Conservation (phyloP, 805 yeast genomes). For the Lachancea thermotolerans region DNA sequence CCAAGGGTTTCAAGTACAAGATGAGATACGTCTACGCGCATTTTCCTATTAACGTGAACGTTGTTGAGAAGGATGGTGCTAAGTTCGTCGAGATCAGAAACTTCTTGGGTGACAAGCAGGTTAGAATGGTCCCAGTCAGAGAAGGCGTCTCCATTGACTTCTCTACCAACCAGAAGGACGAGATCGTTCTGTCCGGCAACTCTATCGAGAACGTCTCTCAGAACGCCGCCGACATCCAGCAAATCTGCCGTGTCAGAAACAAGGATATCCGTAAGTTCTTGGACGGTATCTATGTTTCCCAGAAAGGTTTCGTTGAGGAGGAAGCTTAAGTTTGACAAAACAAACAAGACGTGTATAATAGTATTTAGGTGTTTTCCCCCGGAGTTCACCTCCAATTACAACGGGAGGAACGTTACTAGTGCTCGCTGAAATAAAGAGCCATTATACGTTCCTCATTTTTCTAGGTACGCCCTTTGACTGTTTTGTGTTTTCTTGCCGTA, state of each 20-base stretch:
- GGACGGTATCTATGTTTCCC: slow-evolving; percentile 99
- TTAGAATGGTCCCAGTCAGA: slow-evolving; percentile 76
- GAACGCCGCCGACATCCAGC: slow-evolving; percentile 97
- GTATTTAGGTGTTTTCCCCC: slow-evolving; percentile 4
- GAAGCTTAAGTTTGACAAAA: neutral
- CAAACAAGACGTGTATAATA: slow-evolving; percentile 2
- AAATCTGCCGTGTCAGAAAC: slow-evolving; percentile 97
- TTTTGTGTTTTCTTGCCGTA: neutral
- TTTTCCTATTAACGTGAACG: slow-evolving; percentile 99
- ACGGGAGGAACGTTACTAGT: slow-evolving; percentile 23
- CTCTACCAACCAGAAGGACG: slow-evolving; percentile 87
- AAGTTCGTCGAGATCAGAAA: slow-evolving; percentile 92
- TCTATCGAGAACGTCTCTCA: slow-evolving; percentile 96
- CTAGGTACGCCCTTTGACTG: slow-evolving; percentile 1
- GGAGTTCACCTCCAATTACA: slow-evolving; percentile 7
- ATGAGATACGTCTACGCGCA: slow-evolving; percentile 99
- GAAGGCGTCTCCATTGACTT: slow-evolving; percentile 85
- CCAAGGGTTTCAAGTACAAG: slow-evolving; percentile 98
- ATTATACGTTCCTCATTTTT: slow-evolving; percentile 15
- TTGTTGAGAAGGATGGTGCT: slow-evolving; percentile 69
- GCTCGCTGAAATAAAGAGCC: slow-evolving; percentile 26
- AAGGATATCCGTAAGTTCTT: slow-evolving; percentile 99
- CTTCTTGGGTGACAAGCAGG: slow-evolving; percentile 99
- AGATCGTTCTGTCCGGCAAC: slow-evolving; percentile 88
- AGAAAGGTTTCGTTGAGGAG: slow-evolving; percentile 69